These are phyloP conservation scores for Polychaeton citri DNA, from an alignment of 2,329 filamentous ascomycete species.

Conservation along the genomic window DNA sequence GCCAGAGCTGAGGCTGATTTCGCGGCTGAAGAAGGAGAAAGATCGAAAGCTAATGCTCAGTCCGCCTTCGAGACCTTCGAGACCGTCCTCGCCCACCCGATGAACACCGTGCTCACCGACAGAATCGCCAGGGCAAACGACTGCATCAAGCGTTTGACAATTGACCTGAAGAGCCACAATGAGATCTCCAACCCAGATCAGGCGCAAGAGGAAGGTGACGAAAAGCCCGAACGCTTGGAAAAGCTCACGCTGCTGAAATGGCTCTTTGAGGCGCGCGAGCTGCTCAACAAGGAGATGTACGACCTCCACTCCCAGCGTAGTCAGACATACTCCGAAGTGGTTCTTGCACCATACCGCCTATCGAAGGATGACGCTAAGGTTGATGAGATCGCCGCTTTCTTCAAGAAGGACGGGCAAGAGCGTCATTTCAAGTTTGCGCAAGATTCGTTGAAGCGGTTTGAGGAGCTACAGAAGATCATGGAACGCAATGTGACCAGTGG, in stretches of 20 bases:
- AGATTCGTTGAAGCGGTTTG: slow-evolving; percentile 58
- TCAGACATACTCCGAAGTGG: slow-evolving; percentile 71
- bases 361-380: slow-evolving; percentile 64
- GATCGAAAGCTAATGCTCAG: slow-evolving; percentile 61
- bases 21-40: slow-evolving; percentile 53
- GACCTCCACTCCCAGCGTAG: slow-evolving; percentile 71
- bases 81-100: slow-evolving; percentile 63
- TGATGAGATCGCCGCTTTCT: slow-evolving; percentile 67
- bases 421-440: slow-evolving; percentile 58
- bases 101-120: slow-evolving; percentile 66
- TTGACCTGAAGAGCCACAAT: slow-evolving; percentile 59
- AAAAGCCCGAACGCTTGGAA: slow-evolving; percentile 84
- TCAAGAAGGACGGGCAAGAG: slow-evolving; percentile 59
- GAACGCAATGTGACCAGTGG: slow-evolving; percentile 77
- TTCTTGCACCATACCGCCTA: slow-evolving; percentile 67
- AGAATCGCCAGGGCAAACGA: slow-evolving; percentile 61
- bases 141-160: slow-evolving; percentile 64
- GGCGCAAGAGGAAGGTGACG: slow-evolving; percentile 88
- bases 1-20: slow-evolving; percentile 63
- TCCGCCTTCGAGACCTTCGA: slow-evolving; percentile 77
- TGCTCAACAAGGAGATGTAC: slow-evolving; percentile 71
- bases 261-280: slow-evolving; percentile 90
- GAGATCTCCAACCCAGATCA: slow-evolving; percentile 60
- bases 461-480: slow-evolving; percentile 65
- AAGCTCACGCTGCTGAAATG: slow-evolving; percentile 91